Base-by-base conservation (phyloP, 768 basidiomycete genomes). In the Suillus decipiens region DNA sequence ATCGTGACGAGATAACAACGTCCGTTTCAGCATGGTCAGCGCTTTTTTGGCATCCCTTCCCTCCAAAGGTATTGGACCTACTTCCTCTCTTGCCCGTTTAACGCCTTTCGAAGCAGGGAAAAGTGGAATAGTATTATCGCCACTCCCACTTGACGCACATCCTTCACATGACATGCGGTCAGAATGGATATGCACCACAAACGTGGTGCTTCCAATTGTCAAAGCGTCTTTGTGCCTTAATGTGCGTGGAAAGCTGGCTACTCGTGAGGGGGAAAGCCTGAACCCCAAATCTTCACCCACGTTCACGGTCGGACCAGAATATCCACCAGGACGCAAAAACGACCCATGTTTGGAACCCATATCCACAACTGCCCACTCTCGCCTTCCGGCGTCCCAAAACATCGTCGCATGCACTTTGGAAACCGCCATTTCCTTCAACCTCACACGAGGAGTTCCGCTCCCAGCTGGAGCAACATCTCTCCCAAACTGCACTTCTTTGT, bases 281-380 rank as follows among this genome's bases (percentile, higher is more conserved):
- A 71, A 66, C 19, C 84, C 83, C 15, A 66, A 63, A 12, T 47
- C 43, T 54, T 64, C 66, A 22, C 61, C 61, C n/a, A 59, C 69
- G 41, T 31, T 71, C 70, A 39, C 69, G 63, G 17, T 66, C 64
- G 43, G 75, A 71, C 33, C 59, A 45, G 53, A 69, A 60, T 12
- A 51, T 37, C 71, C 64, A 22, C 70, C 66, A 34, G 65, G 61
- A 22, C 71, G 68, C n/a, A 91, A 61, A 71, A 87, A 93, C 0
- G 92, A 93, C 4, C 93, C 93, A 66, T 95, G 93, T 73, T 87
- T 89, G 59, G 89, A 91, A 11, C 90, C 93, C 87, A 90, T 90
- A 71, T 95, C 93, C 11, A 93, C 90, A 36, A 91, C 76, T 3
- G 84, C 82, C 92, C 92, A 94, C 62, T 84, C 82, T 15, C 75